These are phyloP conservation scores for Leccinum aurantiacum DNA, from an alignment of 768 basidiomycete genomes.

Conservation along the genomic window DNA sequence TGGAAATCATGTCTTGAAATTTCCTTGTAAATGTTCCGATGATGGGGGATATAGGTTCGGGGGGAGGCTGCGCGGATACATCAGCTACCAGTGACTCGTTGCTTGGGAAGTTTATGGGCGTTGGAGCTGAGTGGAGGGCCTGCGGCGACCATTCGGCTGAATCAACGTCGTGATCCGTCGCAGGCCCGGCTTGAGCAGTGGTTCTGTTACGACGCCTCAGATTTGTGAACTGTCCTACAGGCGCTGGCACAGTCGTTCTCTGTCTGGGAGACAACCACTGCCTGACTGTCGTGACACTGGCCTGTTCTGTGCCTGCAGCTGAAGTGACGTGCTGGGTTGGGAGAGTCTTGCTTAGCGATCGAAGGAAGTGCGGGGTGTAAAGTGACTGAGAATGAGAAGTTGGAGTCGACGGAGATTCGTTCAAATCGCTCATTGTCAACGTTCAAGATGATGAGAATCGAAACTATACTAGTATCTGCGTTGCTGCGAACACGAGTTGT, in stretches of 20 bases:
- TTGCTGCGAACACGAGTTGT: slow-evolving; percentile 3
- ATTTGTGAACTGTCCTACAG: slow-evolving; percentile 16
- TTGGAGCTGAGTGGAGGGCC: slow-evolving; percentile 1
- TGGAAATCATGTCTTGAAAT: slow-evolving; percentile 52
- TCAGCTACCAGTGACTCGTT: slow-evolving; percentile 8
- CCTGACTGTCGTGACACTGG: slow-evolving; percentile 1
- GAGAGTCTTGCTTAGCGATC: slow-evolving; percentile 21
- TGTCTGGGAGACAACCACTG: slow-evolving; percentile 16
- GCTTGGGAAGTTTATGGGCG: slow-evolving; percentile 8
- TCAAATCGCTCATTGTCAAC: slow-evolving; percentile 7
- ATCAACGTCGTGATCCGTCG: slow-evolving; percentile 8
- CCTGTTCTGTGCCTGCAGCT: slow-evolving; percentile 4
- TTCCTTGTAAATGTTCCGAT: slow-evolving; percentile 43
- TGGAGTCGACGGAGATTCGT: background rate
- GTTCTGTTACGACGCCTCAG: slow-evolving; percentile 16
- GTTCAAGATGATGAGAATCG: background rate
- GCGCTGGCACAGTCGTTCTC: slow-evolving; percentile 7
- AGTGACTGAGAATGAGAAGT: background rate
- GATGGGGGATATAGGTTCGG: slow-evolving; percentile 34
- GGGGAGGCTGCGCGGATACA: slow-evolving; percentile 25
- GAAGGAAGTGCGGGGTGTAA: slow-evolving; percentile 17
- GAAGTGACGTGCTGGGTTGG: slow-evolving; percentile 17
- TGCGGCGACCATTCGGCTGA: slow-evolving; percentile 8
- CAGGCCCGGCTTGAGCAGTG: background rate
- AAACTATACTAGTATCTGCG: too few relatives aligned